phyloP scores from a whole-genome alignment of 768 basidiomycete species.

The Amanita rubescens region DNA sequence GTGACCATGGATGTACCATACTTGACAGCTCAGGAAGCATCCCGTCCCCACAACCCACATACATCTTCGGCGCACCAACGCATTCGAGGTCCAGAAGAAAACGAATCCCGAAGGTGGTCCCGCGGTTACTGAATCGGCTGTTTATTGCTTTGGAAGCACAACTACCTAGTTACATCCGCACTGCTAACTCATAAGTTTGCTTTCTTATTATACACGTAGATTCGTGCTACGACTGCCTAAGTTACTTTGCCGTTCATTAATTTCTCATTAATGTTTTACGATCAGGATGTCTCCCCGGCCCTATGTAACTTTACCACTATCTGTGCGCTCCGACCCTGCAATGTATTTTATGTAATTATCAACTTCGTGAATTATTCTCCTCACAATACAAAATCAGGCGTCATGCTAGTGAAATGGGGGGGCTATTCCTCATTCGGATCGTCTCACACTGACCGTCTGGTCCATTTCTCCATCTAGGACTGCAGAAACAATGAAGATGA shows the following conservation, averaged over 20 bases:
- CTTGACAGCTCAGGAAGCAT: constrained; percentile 33
- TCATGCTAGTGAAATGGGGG: neutral
- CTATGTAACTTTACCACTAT: constrained; percentile 10
- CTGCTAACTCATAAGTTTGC: constrained; percentile 31
- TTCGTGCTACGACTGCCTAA: constrained; percentile 22
- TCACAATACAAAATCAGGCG: neutral
- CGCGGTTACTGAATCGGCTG: constrained; percentile 37
- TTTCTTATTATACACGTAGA: constrained; percentile 31
- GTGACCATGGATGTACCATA: constrained; percentile 30
- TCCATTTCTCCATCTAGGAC: constrained; percentile 1
- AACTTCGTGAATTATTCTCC: neutral
- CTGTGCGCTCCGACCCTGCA: constrained; percentile 12
- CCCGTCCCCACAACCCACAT: constrained; percentile 23
- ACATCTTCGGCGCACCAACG: constrained; percentile 38
- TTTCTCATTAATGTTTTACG: constrained; percentile 28
- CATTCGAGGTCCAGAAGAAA: constrained; percentile 30
- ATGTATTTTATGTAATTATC: constrained; percentile 17
- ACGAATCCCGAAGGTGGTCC: constrained; percentile 44
- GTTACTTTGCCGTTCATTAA: constrained; percentile 26
- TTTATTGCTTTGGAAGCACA: constrained; percentile 18
- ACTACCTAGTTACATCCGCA: constrained; percentile 33
- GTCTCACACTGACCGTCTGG: neutral
- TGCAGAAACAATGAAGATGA: neutral
- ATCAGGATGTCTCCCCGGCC: constrained; percentile 3
- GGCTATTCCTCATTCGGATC: neutral